These are phyloP conservation scores for Suillus discolor DNA, from an alignment of 768 basidiomycete genomes.

Conservation along the genomic window DNA sequence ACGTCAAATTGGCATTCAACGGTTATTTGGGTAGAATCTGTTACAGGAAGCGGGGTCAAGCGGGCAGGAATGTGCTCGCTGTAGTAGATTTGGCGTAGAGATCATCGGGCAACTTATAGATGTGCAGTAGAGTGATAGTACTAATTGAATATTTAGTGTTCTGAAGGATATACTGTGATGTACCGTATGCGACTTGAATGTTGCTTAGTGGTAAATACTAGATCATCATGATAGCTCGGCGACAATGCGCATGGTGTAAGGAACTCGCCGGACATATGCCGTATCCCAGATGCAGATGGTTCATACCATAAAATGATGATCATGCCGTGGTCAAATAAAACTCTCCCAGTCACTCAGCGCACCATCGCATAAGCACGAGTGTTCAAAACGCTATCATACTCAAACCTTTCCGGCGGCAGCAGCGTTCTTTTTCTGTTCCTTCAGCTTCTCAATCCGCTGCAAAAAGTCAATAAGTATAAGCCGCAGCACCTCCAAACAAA, in stretches of 20 bases:
- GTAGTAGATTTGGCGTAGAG: slow-evolving; percentile 4
- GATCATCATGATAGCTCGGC: not conserved
- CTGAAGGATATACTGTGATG: not conserved
- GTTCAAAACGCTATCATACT: not conserved
- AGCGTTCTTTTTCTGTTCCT: slow-evolving; percentile 74
- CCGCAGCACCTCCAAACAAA: slow-evolving; percentile 8
- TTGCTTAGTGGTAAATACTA: not conserved
- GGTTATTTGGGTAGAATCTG: slow-evolving; percentile 3
- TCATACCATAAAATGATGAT: not conserved
- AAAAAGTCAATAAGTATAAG: not conserved
- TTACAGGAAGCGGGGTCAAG: slow-evolving; percentile 1
- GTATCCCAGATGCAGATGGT: not conserved
- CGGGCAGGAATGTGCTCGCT: slow-evolving; percentile 2
- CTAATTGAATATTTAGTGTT: not conserved
- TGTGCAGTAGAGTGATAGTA: not conserved
- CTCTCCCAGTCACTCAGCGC: not conserved
- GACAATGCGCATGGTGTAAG: not conserved
- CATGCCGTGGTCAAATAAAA: not conserved
- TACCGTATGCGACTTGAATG: not conserved
- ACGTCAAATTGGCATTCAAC: slow-evolving; percentile 2
- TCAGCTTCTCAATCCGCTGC: slow-evolving; percentile 76
- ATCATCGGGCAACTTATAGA: too few relatives aligned
- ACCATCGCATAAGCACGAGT: not conserved
- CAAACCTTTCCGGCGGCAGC: slow-evolving; percentile 10
- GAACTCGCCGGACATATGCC: not conserved